Percentiles rank a stretch among this genome's conserved stretches.
Evolutionary conservation across 345 rosid species (phyloP).

Genomic region (Cardamine chenopodiifolia): DNA sequence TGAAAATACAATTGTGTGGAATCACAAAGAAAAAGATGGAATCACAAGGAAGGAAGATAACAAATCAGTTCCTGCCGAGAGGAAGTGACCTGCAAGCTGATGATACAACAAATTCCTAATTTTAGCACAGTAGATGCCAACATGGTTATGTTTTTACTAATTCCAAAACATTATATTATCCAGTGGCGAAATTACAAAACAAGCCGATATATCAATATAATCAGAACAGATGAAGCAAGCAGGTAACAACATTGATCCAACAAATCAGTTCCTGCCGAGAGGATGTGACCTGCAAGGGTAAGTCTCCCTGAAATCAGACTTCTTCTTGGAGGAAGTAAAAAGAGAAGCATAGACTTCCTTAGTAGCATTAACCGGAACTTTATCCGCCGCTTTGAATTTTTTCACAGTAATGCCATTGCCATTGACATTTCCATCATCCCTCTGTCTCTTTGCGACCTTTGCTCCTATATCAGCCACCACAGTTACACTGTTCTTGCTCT

Average conservation of each 20-base stretch:
- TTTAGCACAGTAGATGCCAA: background rate
- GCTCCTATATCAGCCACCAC: constrained; percentile 40
- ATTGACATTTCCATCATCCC: constrained; percentile 53
- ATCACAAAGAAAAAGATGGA: background rate
- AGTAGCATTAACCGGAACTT: constrained; percentile 75
- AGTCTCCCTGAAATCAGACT: constrained; percentile 74
- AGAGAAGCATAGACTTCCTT: constrained; percentile 89
- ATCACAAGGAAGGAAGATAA: background rate
- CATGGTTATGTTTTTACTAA: background rate
- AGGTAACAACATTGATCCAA: background rate
- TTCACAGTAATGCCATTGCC: constrained; percentile 52
- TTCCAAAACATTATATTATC: constrained; percentile 2
- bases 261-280: constrained; percentile 73
- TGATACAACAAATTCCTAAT: background rate
- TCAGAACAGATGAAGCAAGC: background rate
- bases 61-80: background rate
- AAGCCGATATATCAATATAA: constrained; percentile 9
- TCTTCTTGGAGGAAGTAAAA: constrained; percentile 83
- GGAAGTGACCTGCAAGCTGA: background rate
- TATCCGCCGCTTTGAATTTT: constrained; percentile 65
- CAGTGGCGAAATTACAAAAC: background rate
- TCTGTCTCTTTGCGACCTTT: constrained; percentile 53
- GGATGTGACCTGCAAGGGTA: constrained; percentile 82
- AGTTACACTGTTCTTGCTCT: constrained; percentile 50
- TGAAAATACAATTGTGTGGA: background rate